A percentile compares a stretch with the other conserved stretches of the same genome.
phyloP scores from a whole-genome alignment of 2,329 filamentous ascomycete genomes.

The Colletotrichum navitas region DNA sequence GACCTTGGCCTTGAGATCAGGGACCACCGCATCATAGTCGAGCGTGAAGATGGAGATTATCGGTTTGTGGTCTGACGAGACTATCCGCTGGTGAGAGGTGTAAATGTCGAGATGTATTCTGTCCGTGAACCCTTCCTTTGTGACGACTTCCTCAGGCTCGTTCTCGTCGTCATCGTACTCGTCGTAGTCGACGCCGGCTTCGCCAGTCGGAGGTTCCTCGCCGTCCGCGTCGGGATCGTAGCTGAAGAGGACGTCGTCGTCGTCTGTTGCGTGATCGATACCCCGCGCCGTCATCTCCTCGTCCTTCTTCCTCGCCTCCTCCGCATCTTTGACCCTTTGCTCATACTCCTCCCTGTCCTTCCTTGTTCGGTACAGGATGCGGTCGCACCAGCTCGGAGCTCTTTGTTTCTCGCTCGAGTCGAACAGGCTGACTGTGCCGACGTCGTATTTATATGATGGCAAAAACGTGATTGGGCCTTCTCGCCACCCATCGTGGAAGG shows the following conservation, averaged over 20 bases:
- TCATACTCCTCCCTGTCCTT: conserved; percentile 77
- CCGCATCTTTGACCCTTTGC: conserved; percentile 71
- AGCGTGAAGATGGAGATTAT: conserved; percentile 85
- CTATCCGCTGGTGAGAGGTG: conserved; percentile 87
- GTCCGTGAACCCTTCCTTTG: conserved; percentile 70
- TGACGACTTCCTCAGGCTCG: conserved; percentile 62
- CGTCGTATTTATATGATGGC: conserved; percentile 97
- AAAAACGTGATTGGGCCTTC: conserved; percentile 91
- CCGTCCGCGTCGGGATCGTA: conserved; percentile 86
- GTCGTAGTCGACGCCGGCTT: conserved; percentile 69
- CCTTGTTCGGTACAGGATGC: conserved; percentile 87
- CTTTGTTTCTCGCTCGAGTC: conserved; percentile 96
- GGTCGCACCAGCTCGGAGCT: conserved; percentile 96
- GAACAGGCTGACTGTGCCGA: conserved; percentile 92
- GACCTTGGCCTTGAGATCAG: conserved; percentile 84
- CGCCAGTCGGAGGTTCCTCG: conserved; percentile 54
- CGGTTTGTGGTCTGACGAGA: conserved; percentile 96
- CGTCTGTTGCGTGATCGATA: conserved; percentile 77
- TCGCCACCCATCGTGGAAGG: conserved; percentile 91
- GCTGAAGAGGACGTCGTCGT: conserved; percentile 88
- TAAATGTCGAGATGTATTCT: conserved; percentile 75
- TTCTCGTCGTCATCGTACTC: conserved; percentile 65
- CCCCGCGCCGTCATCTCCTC: conserved; percentile 88
- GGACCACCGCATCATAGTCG: conserved; percentile 87
- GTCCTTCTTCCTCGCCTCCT: conserved; percentile 77